Percentiles rank a stretch among this genome's conserved stretches.
Evolutionary conservation across 139 green algal genomes (phyloP).

Genomic region (Limnomonas spitsbergensis): DNA sequence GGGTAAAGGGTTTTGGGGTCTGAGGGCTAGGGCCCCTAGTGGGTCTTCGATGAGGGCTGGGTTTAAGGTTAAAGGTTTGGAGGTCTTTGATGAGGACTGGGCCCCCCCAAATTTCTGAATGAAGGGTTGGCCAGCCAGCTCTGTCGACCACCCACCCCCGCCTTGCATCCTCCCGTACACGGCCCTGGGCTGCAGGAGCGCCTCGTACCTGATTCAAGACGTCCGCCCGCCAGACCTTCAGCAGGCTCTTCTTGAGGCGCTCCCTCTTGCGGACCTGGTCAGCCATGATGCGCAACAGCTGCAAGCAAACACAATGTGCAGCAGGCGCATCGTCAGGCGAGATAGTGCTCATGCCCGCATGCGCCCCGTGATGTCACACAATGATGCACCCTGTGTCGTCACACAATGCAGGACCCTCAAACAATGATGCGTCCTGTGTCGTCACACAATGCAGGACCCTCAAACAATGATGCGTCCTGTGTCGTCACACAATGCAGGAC

Average conservation of each 20-base stretch:
- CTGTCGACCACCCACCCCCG: not conserved
- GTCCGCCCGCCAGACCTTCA: slow-evolving; percentile 44
- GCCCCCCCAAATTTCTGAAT: not conserved
- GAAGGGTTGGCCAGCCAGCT: not conserved
- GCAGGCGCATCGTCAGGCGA: no score
- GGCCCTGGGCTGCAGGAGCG: not conserved
- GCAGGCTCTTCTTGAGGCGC: slow-evolving; percentile 51
- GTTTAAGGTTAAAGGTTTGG: not conserved
- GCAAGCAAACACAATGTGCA: not conserved
- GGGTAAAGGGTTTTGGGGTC: not conserved
- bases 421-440: not conserved
- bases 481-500: not conserved
- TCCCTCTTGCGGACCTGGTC: slow-evolving; percentile 62
- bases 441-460: not conserved
- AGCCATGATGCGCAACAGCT: slow-evolving; percentile 45
- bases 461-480: not conserved
- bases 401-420: not conserved
- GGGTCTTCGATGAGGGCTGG: not conserved
- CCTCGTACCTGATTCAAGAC: slow-evolving; percentile 11
- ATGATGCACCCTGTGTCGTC: not conserved
- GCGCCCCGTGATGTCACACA: not conserved
- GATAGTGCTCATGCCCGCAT: no score
- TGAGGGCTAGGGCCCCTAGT: not conserved
- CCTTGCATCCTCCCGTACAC: not conserved
- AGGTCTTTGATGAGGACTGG: not conserved